These are phyloP conservation scores for Candida sanyiensis DNA, from an alignment of 805 yeast genomes.

Conservation along the genomic window DNA sequence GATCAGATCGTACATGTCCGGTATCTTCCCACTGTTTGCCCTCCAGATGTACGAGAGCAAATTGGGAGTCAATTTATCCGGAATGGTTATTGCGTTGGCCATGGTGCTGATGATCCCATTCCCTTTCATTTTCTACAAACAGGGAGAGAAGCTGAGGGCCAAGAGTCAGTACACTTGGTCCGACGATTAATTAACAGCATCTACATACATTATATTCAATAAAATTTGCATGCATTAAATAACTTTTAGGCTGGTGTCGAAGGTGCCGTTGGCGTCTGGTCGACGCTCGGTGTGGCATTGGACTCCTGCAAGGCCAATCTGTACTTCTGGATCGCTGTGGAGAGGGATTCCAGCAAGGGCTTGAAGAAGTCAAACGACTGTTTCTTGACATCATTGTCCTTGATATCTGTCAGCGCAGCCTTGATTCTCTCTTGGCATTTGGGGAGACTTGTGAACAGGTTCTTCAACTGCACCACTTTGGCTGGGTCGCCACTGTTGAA, in stretches of 20 bases:
- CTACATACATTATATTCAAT: too few relatives aligned
- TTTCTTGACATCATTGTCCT: slow-evolving; percentile 25
- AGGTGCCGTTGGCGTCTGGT: too few relatives aligned
- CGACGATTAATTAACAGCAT: too few relatives aligned
- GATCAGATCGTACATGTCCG: slow-evolving; percentile 49
- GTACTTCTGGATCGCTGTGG: slow-evolving; percentile 42
- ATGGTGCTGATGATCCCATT: slow-evolving; percentile 46
- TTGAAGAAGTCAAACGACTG: slow-evolving; percentile 32
- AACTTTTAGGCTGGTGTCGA: too few relatives aligned
- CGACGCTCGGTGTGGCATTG: too few relatives aligned
- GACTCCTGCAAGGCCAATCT: slow-evolving; percentile 30
- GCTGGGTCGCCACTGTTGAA: slow-evolving; percentile 44
- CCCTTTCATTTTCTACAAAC: slow-evolving; percentile 47
- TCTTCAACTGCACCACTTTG: slow-evolving; percentile 38
- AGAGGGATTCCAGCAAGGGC: slow-evolving; percentile 41
- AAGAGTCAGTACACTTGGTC: slow-evolving; percentile 45
- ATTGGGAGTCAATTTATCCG: slow-evolving; percentile 56
- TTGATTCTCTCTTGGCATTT: slow-evolving; percentile 44
- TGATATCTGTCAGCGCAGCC: slow-evolving; percentile 29
- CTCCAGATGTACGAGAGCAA: slow-evolving; percentile 46
- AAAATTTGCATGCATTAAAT: too few relatives aligned
- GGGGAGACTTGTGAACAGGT: slow-evolving; percentile 41
- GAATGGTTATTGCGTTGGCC: slow-evolving; percentile 44
- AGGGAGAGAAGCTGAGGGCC: slow-evolving; percentile 39
- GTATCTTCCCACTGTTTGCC: slow-evolving; percentile 53